phyloP scores from a whole-genome alignment of 345 rosid species.

The Orychophragmus violaceus region DNA sequence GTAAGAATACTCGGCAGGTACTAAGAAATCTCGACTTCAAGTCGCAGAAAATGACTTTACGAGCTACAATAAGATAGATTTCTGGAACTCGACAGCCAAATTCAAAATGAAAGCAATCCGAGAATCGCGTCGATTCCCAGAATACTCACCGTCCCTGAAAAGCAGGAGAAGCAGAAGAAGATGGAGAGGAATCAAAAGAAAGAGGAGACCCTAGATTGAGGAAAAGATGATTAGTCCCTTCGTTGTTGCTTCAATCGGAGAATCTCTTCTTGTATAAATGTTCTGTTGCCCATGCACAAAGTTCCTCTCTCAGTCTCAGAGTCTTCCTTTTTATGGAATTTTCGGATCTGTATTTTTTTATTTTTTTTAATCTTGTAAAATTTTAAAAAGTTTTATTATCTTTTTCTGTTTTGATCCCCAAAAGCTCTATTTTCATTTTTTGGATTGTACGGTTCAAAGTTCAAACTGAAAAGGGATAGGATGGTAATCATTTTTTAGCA shows the following conservation, averaged over 20 bases:
- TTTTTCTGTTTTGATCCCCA: background rate
- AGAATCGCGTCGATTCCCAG: background rate
- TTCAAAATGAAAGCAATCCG: background rate
- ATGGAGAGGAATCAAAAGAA: background rate
- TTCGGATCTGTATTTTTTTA: constrained; percentile 15
- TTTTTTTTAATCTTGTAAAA: background rate
- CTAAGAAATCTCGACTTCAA: background rate
- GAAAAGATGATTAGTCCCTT: background rate
- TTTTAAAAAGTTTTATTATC: background rate
- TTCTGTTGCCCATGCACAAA: constrained; percentile 28
- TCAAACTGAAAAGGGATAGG: background rate
- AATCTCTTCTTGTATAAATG: constrained; percentile 1
- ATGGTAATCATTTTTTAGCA: background rate
- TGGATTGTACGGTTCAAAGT: constrained; percentile 11
- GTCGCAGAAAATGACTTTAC: background rate
- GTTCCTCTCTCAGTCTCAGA: background rate
- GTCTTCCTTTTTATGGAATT: constrained; percentile 3
- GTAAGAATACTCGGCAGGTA: background rate
- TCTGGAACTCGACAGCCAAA: background rate
- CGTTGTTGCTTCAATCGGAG: constrained; percentile 3
- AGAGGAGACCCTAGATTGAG: background rate
- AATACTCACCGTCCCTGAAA: constrained; percentile 5
- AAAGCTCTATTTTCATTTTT: background rate
- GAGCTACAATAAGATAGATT: constrained; percentile 1
- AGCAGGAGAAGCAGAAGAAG: background rate